Percentiles rank a stretch among this genome's conserved stretches.
Conservation (phyloP, 495 filamentous ascomycete genomes). For the Daldinia grandis region DNA sequence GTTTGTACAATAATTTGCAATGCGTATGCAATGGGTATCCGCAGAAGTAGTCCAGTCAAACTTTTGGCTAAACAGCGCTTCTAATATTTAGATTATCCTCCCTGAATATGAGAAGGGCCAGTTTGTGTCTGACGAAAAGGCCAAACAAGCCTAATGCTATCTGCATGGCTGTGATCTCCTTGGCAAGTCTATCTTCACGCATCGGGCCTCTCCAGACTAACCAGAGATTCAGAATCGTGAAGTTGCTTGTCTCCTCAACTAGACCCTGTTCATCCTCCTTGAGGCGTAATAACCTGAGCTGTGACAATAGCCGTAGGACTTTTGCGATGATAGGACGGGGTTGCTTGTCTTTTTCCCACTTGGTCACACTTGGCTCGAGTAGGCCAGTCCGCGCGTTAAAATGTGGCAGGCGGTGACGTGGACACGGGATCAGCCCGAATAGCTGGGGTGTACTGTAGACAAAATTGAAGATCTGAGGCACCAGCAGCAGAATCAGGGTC, state of each 20-base stretch:
- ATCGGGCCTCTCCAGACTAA: conserved; percentile 93
- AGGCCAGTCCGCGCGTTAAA: conserved; percentile 86
- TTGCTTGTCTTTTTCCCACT: conserved; percentile 73
- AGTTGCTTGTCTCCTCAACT: conserved; percentile 84
- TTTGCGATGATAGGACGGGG: conserved; percentile 68
- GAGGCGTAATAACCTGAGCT: conserved; percentile 69
- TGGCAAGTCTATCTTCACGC: conserved; percentile 82
- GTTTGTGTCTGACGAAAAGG: conserved; percentile 81
- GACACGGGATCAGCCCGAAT: conserved; percentile 88
- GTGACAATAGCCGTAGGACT: conserved; percentile 69
- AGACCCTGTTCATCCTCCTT: conserved; percentile 69
- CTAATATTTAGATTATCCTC: conserved; percentile 75
- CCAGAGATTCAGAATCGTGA: conserved; percentile 95
- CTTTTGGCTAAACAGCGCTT: conserved; percentile 31
- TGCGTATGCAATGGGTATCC: conserved; percentile 30
- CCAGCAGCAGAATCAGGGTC: conserved; percentile 87
- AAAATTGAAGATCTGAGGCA: conserved; percentile 97
- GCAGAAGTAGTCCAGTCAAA: conserved; percentile 2
- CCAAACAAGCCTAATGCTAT: conserved; percentile 76
- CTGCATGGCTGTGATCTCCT: conserved; percentile 80
- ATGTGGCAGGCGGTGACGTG: conserved; percentile 86
- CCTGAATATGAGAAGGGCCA: conserved; percentile 85
- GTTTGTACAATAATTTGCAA: conserved; percentile 31
- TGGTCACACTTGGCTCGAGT: conserved; percentile 82
- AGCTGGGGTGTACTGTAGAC: conserved; percentile 91